A percentile compares a stretch with the other conserved stretches of the same genome.
phyloP scores from a whole-genome alignment of 257 asterid genomes.

The Verbascum thapsus region DNA sequence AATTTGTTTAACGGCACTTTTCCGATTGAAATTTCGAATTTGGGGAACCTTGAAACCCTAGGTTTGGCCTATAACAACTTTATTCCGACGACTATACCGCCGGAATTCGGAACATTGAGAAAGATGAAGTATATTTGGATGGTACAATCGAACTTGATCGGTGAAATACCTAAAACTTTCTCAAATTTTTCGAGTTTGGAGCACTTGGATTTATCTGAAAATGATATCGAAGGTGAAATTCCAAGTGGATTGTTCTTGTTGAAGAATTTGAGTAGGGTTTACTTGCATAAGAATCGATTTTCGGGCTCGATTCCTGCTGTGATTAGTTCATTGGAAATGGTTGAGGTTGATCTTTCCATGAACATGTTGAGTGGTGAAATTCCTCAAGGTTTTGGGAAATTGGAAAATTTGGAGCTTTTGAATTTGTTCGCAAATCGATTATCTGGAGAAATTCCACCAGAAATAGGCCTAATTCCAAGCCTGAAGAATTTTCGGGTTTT shows the following conservation, averaged over 20 bases:
- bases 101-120: slow-evolving; percentile 56
- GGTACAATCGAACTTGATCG: slow-evolving; percentile 44
- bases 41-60: slow-evolving; percentile 59
- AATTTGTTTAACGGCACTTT: slow-evolving; percentile 69
- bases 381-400: slow-evolving; percentile 68
- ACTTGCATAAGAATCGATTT: slow-evolving; percentile 49
- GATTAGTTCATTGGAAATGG: slow-evolving; percentile 48
- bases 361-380: slow-evolving; percentile 64
- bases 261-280: slow-evolving; percentile 54
- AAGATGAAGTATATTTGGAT: slow-evolving; percentile 53
- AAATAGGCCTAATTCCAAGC: slow-evolving; percentile 56
- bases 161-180: slow-evolving; percentile 43
- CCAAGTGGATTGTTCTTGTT: slow-evolving; percentile 52
- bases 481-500: slow-evolving; percentile 51
- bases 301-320: slow-evolving; percentile 64
- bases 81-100: slow-evolving; percentile 53
- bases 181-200: slow-evolving; percentile 34
- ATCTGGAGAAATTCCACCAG: slow-evolving; percentile 59
- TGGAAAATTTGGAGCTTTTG: slow-evolving; percentile 50
- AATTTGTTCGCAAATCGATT: slow-evolving; percentile 49
- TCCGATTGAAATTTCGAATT: slow-evolving; percentile 66
- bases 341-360: slow-evolving; percentile 54
- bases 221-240: slow-evolving; percentile 43
- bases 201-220: slow-evolving; percentile 44
- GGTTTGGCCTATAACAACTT: slow-evolving; percentile 57